Conservation (phyloP, 2,329 filamentous ascomycete genomes). For the Colletotrichum tropicale region DNA sequence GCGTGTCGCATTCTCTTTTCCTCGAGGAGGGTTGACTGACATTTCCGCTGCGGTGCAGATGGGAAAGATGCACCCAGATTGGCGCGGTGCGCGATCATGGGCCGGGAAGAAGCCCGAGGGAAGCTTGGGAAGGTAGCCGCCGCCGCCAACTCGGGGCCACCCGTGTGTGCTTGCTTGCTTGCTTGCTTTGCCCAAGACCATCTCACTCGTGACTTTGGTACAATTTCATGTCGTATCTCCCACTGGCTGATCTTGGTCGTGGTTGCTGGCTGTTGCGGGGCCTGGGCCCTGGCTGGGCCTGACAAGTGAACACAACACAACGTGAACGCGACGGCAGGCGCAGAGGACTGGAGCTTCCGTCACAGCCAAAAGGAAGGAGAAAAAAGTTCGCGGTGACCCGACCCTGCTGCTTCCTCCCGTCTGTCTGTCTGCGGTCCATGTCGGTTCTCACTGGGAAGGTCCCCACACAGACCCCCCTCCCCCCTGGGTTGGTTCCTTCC, state of each 20-base stretch:
- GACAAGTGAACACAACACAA: background rate
- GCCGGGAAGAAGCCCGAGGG: background rate
- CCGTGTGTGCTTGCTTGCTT: background rate
- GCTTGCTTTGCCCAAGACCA: background rate
- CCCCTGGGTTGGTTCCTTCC: background rate
- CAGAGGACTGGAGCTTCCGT: background rate
- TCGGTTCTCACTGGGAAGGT: background rate
- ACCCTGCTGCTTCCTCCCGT: background rate
- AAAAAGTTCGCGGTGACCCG: background rate
- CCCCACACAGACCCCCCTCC: background rate
- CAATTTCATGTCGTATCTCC: background rate
- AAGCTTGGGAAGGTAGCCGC: background rate
- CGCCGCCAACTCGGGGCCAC: background rate
- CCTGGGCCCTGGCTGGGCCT: background rate
- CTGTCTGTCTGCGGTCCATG: background rate
- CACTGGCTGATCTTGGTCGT: background rate
- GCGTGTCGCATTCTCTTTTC: background rate
- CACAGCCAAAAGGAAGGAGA: background rate
- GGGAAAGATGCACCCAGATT: background rate
- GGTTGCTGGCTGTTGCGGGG: background rate
- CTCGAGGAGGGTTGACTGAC: background rate
- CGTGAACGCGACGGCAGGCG: background rate
- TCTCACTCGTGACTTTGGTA: background rate
- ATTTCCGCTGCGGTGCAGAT: background rate
- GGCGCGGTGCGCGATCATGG: background rate